Evolutionary conservation across 2,329 filamentous ascomycete genomes (phyloP), one percentile per base, ranked within the genome.

Genomic region (Eurotiales sp.): DNA sequence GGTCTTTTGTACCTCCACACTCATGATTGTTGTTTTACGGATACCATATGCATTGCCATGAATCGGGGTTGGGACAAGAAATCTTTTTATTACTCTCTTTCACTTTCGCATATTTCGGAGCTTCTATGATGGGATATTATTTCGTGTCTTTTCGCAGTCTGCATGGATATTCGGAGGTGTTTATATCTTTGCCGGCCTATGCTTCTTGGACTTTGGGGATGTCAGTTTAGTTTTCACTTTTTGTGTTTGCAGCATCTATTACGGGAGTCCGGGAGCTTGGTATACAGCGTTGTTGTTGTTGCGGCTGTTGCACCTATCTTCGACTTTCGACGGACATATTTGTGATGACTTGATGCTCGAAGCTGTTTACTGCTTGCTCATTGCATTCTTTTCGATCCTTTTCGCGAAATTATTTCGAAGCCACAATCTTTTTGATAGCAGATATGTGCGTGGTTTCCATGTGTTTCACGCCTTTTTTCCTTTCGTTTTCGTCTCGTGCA

Each of bases 41-140:
- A 50, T 50, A 43, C 47, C 47, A 50, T 27, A 37, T 43, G 14
- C 30, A 37, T 43, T 48, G 15, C 47, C 47, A 32, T 43, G 29
- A 42, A 43, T 50, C 47, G 47, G 47, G n/a, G 32, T 42, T 42
- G 47, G 47, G 29, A 43, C 47, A 23, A 36, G 40, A 17, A 11
- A 25, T 37, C 1, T 32, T 32, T 32, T 14, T 32, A 8, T 32
- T 19, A 19, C 25, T 27, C 25, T 27, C 25, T 43, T 43, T 34
- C 40, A 17, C 17, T 43, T 10, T 43, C 47, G 47, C 39, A 50
- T 43, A 19, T 48, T 50, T 27, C 22, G 40, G 47, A 40, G 27
- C 5, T 43, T 43, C 14, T 15, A 42, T 50, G 27, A 23, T 30
- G 14, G 27, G 32, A 15, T 19, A 22, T 27, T 19, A 32, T 43